These are phyloP conservation scores for Taiozyma sp. DNA, from an alignment of 1,139 yeast species.

Conservation along the genomic window DNA sequence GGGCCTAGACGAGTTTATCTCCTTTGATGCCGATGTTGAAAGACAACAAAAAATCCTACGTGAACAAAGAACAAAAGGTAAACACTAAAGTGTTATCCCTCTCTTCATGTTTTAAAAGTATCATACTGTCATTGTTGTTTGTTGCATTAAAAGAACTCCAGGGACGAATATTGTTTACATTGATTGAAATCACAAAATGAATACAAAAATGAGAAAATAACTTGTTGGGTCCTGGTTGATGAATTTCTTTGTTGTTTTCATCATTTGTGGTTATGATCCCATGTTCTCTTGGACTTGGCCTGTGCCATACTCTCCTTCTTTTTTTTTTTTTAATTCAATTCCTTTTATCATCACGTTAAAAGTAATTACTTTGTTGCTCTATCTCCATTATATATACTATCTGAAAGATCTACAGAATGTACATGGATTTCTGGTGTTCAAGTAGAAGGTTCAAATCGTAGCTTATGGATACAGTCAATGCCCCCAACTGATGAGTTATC, in stretches of 20 bases:
- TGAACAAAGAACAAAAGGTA: constrained; percentile 32
- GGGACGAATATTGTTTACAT: not conserved
- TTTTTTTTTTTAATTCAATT: not conserved
- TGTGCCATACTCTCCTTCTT: too few relatives aligned
- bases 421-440: not conserved
- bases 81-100: constrained; percentile 20
- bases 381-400: not conserved
- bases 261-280: not conserved
- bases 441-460: too few relatives aligned
- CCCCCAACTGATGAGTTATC: too few relatives aligned
- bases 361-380: not conserved
- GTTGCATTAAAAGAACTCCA: not conserved
- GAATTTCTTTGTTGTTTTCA: not conserved
- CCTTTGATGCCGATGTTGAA: constrained; percentile 78
- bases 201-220: not conserved
- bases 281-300: not conserved
- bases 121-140: not conserved
- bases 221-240: not conserved
- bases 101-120: not conserved
- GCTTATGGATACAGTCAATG: too few relatives aligned
- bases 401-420: not conserved
- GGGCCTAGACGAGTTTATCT: constrained; percentile 87
- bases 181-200: not conserved
- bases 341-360: not conserved
- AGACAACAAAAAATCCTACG: constrained; percentile 55